Percentiles rank a stretch among this genome's conserved stretches.
These are phyloP conservation scores for Aspergillus steynii DNA, from an alignment of 495 filamentous ascomycete genomes.

Conservation along the genomic window DNA sequence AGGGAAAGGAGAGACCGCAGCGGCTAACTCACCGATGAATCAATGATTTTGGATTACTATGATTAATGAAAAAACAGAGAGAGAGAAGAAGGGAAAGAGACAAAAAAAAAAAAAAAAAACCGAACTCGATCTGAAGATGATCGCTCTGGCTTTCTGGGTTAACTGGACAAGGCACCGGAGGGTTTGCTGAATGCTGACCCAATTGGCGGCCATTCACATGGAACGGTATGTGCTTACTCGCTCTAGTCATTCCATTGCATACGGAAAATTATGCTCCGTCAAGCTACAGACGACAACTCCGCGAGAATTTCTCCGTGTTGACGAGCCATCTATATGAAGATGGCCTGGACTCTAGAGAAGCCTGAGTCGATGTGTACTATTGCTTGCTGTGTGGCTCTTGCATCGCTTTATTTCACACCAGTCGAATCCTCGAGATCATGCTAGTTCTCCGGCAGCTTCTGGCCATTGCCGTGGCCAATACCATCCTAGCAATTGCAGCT, in stretches of 20 bases:
- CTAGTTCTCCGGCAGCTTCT: conserved; percentile 6
- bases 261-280: not conserved
- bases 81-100: no score
- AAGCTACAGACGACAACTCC: not conserved
- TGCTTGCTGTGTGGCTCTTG: no score
- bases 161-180: not conserved
- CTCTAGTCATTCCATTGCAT: not conserved
- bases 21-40: no score
- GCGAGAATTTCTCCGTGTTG: not conserved
- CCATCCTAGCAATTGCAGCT: conserved; percentile 3
- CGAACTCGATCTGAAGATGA: no score
- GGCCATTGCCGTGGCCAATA: conserved; percentile 8
- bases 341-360: no score
- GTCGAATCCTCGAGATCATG: conserved; percentile 6
- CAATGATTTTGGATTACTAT: no score
- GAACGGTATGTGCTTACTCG: not conserved
- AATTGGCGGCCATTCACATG: not conserved
- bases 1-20: no score
- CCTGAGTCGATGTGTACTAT: not conserved
- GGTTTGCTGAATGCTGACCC: not conserved
- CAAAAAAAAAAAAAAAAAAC: no score
- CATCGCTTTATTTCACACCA: no score
- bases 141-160: not conserved
- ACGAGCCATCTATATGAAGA: no score
- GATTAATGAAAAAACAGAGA: no score